phyloP scores from a whole-genome alignment of 2,329 filamentous ascomycete species.

The Gliomastix tumulicola region DNA sequence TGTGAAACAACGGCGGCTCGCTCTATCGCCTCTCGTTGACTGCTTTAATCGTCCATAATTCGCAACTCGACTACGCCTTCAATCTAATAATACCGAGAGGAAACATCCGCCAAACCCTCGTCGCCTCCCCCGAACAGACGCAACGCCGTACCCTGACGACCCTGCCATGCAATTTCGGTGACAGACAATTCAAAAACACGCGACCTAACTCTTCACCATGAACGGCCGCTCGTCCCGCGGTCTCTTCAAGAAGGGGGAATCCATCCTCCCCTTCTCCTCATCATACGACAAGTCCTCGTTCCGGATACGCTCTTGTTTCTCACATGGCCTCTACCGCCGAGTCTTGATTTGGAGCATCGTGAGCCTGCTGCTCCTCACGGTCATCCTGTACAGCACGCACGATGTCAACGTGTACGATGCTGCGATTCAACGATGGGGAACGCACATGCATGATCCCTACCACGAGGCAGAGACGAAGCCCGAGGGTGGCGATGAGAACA shows the following conservation, averaged over 20 bases:
- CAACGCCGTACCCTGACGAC: too few species aligned
- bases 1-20: too few species aligned
- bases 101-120: too few species aligned
- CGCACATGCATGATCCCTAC: neutral
- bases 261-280: slow-evolving; percentile 25
- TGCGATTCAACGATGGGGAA: slow-evolving; percentile 2
- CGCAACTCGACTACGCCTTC: too few species aligned
- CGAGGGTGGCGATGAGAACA: slow-evolving; percentile 12
- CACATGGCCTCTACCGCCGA: slow-evolving; percentile 44
- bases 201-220: too few species aligned
- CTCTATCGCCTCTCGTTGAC: too few species aligned
- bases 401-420: slow-evolving; percentile 9
- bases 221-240: too few species aligned
- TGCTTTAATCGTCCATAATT: too few species aligned
- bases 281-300: slow-evolving; percentile 28
- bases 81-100: too few species aligned
- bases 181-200: too few species aligned
- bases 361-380: slow-evolving; percentile 29
- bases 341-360: slow-evolving; percentile 43
- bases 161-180: too few species aligned
- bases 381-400: slow-evolving; percentile 29
- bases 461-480: slow-evolving; percentile 7
- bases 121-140: too few species aligned
- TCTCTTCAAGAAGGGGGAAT: slow-evolving; percentile 22
- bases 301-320: slow-evolving; percentile 36